phyloP scores from a whole-genome alignment of 805 yeast genomes.

The Candida awuae region DNA sequence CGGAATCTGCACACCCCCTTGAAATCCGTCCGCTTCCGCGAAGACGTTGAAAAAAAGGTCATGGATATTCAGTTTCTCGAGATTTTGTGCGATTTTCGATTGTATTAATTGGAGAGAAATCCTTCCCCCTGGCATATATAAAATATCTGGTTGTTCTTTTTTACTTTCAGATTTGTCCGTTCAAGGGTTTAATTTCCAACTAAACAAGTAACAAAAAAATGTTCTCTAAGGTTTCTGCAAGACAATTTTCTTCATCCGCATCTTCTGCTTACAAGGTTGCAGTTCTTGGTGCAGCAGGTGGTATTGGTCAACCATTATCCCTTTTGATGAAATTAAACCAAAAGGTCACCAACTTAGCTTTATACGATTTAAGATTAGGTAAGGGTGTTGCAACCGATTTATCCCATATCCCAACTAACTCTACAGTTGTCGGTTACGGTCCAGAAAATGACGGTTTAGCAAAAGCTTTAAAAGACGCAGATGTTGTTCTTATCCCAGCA shows the following conservation, averaged over 20 bases:
- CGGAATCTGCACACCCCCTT: too few relatives aligned
- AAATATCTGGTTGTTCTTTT: too few relatives aligned
- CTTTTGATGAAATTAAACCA: constrained; percentile 78
- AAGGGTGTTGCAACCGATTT: constrained; percentile 97
- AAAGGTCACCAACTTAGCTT: constrained; percentile 76
- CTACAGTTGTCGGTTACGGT: constrained; percentile 78
- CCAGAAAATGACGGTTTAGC: constrained; percentile 65
- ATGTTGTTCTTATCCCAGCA: constrained; percentile 88
- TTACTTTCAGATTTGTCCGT: background rate
- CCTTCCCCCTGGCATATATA: too few relatives aligned
- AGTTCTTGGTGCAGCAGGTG: constrained; percentile 85
- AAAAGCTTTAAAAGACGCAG: constrained; percentile 68
- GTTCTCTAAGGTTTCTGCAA: constrained; percentile 44
- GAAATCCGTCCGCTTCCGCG: too few relatives aligned
- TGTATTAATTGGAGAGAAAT: too few relatives aligned
- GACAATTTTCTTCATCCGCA: constrained; percentile 59
- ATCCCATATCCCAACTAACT: constrained; percentile 89
- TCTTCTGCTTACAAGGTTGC: constrained; percentile 67
- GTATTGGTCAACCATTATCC: constrained; percentile 89
- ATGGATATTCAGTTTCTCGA: too few relatives aligned
- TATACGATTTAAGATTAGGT: constrained; percentile 86
- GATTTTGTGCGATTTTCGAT: too few relatives aligned
- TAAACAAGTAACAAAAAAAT: constrained; percentile 30
- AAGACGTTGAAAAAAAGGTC: too few relatives aligned
- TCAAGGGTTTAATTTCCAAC: background rate